These are phyloP conservation scores for Phaffia australis DNA, from an alignment of 768 basidiomycete genomes.

Conservation along the genomic window DNA sequence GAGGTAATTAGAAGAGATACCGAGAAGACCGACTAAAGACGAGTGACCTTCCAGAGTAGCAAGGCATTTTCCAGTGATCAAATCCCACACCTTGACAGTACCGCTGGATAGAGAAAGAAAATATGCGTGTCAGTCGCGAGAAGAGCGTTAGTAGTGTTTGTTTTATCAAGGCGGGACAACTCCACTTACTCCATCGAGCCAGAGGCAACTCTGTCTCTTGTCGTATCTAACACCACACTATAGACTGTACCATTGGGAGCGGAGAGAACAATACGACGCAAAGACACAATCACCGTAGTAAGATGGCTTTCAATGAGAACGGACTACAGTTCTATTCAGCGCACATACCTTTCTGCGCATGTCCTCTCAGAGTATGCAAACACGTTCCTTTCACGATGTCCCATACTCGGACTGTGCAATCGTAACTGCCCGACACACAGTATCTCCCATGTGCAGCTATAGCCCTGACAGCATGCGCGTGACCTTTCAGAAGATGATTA, in stretches of 20 bases:
- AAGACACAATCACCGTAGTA: not conserved
- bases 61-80: conserved; percentile 66
- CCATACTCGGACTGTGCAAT: conserved; percentile 90
- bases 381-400: conserved; percentile 74
- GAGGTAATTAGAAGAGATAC: conserved; percentile 74
- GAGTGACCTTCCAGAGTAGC: conserved; percentile 81
- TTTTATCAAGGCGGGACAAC: not conserved
- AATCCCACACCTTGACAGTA: conserved; percentile 88
- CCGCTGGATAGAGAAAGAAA: conserved; percentile 39
- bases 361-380: conserved; percentile 69
- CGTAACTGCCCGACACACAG: conserved; percentile 90
- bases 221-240: conserved; percentile 80
- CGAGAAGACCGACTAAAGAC: conserved; percentile 85
- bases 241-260: conserved; percentile 54
- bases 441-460: conserved; percentile 82
- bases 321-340: not conserved
- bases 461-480: conserved; percentile 82
- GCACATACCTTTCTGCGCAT: conserved; percentile 74
- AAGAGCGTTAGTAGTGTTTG: not conserved
- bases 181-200: conserved; percentile 71
- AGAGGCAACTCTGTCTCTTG: conserved; percentile 81
- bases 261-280: not conserved
- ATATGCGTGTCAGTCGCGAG: not conserved
- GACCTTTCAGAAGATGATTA: conserved; percentile 68
- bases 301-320: not conserved